Evolutionary conservation across 2,329 filamentous ascomycete species (phyloP).

Genomic region (Elsinoe fawcettii): DNA sequence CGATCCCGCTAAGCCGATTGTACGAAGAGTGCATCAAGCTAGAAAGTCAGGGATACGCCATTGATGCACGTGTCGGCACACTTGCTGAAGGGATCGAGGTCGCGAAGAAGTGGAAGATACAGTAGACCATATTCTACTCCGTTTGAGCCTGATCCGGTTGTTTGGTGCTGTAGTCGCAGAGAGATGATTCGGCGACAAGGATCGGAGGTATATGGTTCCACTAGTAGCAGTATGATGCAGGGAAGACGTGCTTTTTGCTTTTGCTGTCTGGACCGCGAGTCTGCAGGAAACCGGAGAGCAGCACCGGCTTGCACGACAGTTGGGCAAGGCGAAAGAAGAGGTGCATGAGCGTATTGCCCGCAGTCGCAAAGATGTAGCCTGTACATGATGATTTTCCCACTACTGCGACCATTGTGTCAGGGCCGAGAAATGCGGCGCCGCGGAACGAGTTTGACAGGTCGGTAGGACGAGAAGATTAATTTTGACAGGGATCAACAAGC

Average conservation of each 20-base stretch:
- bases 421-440: conserved; percentile 10
- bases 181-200: neutral
- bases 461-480: conserved; percentile 7
- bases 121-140: neutral
- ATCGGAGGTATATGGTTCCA: neutral
- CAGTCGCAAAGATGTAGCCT: too few relatives aligned
- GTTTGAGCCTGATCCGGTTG: conserved; percentile 2
- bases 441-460: conserved; percentile 11
- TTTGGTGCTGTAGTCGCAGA: too few relatives aligned
- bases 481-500: conserved; percentile 1
- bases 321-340: neutral
- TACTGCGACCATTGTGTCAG: neutral
- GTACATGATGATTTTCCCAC: too few relatives aligned
- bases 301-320: conserved; percentile 5
- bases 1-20: conserved; percentile 50
- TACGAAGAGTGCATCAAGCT: conserved; percentile 55
- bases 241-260: neutral
- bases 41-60: conserved; percentile 64
- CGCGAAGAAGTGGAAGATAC: conserved; percentile 46
- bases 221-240: conserved; percentile 5
- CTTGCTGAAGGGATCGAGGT: conserved; percentile 71
- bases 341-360: neutral
- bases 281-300: neutral
- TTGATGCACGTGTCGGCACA: conserved; percentile 71
- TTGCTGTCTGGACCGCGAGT: neutral